phyloP scores from a whole-genome alignment of 371 early-diverging fungal genomes.

The Mortierella sp. region DNA sequence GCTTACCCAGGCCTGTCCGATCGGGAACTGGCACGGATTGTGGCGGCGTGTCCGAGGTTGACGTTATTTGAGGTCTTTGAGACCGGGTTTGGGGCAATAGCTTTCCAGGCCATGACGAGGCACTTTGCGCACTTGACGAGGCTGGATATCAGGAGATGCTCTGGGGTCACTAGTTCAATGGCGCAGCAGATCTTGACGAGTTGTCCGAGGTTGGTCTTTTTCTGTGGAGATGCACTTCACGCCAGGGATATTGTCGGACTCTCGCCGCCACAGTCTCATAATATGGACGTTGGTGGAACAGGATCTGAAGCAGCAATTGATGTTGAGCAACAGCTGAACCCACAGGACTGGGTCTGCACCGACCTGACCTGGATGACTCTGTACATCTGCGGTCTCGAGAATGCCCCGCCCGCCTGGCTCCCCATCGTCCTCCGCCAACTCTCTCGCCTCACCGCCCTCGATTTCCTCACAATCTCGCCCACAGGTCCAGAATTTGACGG shows the following conservation, averaged over 20 bases:
- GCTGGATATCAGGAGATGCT: slow-evolving; percentile 19
- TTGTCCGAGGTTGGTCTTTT: slow-evolving; percentile 5
- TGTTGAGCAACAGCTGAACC: not conserved
- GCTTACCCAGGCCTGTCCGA: not conserved
- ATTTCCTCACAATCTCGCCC: slow-evolving; percentile 16
- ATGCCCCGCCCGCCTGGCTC: slow-evolving; percentile 14
- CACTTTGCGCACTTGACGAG: slow-evolving; percentile 18
- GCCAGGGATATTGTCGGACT: slow-evolving; percentile 21
- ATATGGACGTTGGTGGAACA: not conserved
- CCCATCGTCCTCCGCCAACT: slow-evolving; percentile 15
- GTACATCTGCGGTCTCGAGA: slow-evolving; percentile 25
- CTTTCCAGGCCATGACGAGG: slow-evolving; percentile 13
- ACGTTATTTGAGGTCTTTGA: slow-evolving; percentile 10
- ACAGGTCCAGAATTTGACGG: not conserved
- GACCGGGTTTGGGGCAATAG: not conserved
- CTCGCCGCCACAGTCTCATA: not conserved
- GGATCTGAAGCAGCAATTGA: not conserved
- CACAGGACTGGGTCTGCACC: slow-evolving; percentile 25
- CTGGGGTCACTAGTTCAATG: slow-evolving; percentile 15
- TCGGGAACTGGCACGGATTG: slow-evolving; percentile 1
- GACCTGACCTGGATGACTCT: slow-evolving; percentile 12
- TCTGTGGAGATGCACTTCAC: slow-evolving; percentile 8
- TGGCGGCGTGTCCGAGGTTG: slow-evolving; percentile 13
- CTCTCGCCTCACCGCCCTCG: slow-evolving; percentile 11
- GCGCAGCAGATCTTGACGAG: slow-evolving; percentile 18